Conservation (phyloP, 139 green algal genomes). For the Closterium sp. region DNA sequence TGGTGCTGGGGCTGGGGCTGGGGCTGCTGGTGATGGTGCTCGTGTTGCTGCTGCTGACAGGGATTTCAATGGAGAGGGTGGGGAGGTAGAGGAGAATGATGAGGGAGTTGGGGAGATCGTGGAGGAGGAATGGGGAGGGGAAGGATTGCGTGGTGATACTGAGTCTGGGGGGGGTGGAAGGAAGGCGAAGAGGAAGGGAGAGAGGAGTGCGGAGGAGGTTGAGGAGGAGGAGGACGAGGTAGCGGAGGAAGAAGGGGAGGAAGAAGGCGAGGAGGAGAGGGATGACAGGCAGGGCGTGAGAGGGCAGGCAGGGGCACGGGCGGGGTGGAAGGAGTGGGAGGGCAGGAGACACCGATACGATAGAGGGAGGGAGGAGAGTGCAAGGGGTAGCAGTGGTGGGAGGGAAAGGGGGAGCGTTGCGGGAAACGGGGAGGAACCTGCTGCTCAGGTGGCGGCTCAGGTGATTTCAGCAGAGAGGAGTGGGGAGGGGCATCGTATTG, state of each 20-base stretch:
- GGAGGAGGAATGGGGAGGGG: too few relatives aligned
- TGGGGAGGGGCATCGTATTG: neutral
- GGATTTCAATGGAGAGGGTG: too few relatives aligned
- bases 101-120: too few relatives aligned
- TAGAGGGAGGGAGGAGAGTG: neutral
- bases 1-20: too few relatives aligned
- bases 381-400: neutral
- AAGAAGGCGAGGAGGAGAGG: neutral
- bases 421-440: neutral
- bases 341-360: neutral
- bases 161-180: too few relatives aligned
- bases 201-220: neutral
- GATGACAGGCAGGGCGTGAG: neutral
- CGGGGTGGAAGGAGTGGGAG: neutral
- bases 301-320: neutral
- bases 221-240: neutral
- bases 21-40: too few relatives aligned
- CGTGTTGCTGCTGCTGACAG: too few relatives aligned
- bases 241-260: neutral
- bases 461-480: neutral
- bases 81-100: too few relatives aligned
- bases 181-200: too few relatives aligned
- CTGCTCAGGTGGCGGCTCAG: neutral
- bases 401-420: neutral
- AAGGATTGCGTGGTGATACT: too few relatives aligned